Evolutionary conservation across 2,329 filamentous ascomycete species (phyloP), one percentile per base, ranked within the genome.

Genomic region (Gremmenia infestans): DNA sequence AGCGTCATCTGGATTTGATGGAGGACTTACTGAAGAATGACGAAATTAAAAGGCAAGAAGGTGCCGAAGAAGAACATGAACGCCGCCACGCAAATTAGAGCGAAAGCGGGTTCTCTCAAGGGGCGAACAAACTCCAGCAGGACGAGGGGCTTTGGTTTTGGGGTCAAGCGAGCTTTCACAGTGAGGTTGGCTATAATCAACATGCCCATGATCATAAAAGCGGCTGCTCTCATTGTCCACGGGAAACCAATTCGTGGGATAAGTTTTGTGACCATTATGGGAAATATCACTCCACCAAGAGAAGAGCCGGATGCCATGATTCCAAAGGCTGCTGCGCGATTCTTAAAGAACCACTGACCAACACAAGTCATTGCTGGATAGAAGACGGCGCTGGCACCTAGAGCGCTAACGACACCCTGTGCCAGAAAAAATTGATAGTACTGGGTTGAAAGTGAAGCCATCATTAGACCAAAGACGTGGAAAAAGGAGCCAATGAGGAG

Each of bases 381-480:
- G 64, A 78, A 78, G 53, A 79, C 70, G 32, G 77, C 69, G 49
- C 73, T 73, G 15, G 77, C 70, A 11, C 77, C 75, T 52, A 75
- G 71, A 45, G 73, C 71, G 52, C 74, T 75, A 58, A 72, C 74
- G 1, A 79, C 58, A 0, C 75, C 76, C 60, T 81, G 77, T 0
- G 74, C 70, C 2, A 79, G 69, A 36, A 82, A 67, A 63, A 81
- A 77, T 39, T 81, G 79, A 59, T 77, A 82, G 65, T 80, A 82
- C 54, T 79, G 62, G 0, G 72, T 78, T 52, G 74, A 83, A 55
- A 87, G 68, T 7, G 75, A 79, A 0, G 80, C 75, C 81, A 86
- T 85, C 81, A 87, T 85, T 5, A 87, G 65, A 2, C 81, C 79
- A 53, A 86, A 79, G 15, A 86, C 77, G 54, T 85, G 79, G 36